Conservation (phyloP, 2,329 filamentous ascomycete genomes). For the Fusarium scirpi region DNA sequence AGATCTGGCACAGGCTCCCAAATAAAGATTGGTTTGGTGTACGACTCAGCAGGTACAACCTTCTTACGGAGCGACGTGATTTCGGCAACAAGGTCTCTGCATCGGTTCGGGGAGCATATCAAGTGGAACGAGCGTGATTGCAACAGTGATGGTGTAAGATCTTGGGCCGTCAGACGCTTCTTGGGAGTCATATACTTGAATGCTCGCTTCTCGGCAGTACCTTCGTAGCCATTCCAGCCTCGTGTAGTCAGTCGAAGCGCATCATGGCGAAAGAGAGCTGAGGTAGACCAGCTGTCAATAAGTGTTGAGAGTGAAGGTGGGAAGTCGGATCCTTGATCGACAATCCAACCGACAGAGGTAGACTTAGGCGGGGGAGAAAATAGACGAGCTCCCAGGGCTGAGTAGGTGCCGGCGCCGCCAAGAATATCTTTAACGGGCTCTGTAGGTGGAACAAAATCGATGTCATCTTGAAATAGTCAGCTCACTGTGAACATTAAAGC, state of each 20-base stretch:
- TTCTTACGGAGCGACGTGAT: constrained; percentile 71
- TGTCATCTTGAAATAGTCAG: constrained; percentile 75
- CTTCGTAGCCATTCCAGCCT: constrained; percentile 91
- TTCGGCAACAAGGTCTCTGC: constrained; percentile 78
- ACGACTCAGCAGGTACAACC: constrained; percentile 50
- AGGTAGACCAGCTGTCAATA: constrained; percentile 82
- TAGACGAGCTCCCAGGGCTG: constrained; percentile 87
- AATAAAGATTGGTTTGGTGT: constrained; percentile 77
- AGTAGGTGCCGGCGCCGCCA: constrained; percentile 90
- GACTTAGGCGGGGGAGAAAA: constrained; percentile 79
- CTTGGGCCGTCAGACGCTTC: constrained; percentile 78
- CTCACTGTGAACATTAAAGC: neutral
- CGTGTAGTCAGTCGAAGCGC: constrained; percentile 81
- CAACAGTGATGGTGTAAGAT: constrained; percentile 75
- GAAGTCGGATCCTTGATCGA: constrained; percentile 91
- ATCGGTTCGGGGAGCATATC: constrained; percentile 83
- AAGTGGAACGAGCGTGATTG: constrained; percentile 85
- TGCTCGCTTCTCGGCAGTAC: constrained; percentile 73
- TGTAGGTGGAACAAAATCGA: constrained; percentile 81
- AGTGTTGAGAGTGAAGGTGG: constrained; percentile 71
- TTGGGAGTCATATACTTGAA: constrained; percentile 94
- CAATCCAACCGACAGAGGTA: constrained; percentile 84
- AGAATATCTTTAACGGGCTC: constrained; percentile 79
- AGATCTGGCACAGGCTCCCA: constrained; percentile 97
- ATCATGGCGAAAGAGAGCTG: constrained; percentile 75